phyloP scores from a whole-genome alignment of 768 basidiomycete species.

The Suillus americanus region DNA sequence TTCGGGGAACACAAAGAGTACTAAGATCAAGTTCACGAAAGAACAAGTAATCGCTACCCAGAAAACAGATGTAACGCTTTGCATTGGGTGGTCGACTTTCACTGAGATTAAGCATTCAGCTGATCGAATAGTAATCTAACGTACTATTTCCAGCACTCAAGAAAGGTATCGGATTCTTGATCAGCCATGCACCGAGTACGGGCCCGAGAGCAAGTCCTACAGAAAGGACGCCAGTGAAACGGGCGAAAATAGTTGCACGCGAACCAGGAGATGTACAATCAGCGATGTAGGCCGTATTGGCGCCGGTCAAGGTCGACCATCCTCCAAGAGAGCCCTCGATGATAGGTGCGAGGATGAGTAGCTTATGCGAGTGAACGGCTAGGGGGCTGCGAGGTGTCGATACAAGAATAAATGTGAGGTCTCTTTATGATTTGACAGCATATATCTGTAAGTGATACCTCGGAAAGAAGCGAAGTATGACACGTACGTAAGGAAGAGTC shows the following conservation, averaged over 20 bases:
- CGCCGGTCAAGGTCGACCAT: conserved; percentile 64
- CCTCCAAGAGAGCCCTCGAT: conserved; percentile 82
- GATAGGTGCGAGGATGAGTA: conserved; percentile 76
- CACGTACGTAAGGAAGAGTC: conserved; percentile 70
- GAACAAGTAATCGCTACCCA: conserved; percentile 48
- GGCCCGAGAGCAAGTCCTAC: conserved; percentile 80
- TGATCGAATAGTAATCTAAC: background rate
- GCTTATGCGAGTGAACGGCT: conserved; percentile 64
- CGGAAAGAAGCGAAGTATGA: conserved; percentile 33
- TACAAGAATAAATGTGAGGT: conserved; percentile 76
- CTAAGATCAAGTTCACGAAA: conserved; percentile 54
- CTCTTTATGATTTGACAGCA: conserved; percentile 45
- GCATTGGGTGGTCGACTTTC: conserved; percentile 32
- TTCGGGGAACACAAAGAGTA: conserved; percentile 60
- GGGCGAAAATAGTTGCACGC: conserved; percentile 65
- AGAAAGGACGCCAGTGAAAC: conserved; percentile 74
- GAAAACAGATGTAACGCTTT: conserved; percentile 50
- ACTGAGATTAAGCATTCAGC: conserved; percentile 11
- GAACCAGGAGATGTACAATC: conserved; percentile 83
- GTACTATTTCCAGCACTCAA: conserved; percentile 28
- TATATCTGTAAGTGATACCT: background rate
- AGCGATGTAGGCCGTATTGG: conserved; percentile 68
- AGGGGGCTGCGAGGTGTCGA: conserved; percentile 61
- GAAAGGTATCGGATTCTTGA: conserved; percentile 41
- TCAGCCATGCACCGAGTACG: conserved; percentile 56